Percentiles rank a stretch among this genome's conserved stretches.
phyloP scores from a whole-genome alignment of 495 filamentous ascomycete genomes.

The Oidiodendron maius region DNA sequence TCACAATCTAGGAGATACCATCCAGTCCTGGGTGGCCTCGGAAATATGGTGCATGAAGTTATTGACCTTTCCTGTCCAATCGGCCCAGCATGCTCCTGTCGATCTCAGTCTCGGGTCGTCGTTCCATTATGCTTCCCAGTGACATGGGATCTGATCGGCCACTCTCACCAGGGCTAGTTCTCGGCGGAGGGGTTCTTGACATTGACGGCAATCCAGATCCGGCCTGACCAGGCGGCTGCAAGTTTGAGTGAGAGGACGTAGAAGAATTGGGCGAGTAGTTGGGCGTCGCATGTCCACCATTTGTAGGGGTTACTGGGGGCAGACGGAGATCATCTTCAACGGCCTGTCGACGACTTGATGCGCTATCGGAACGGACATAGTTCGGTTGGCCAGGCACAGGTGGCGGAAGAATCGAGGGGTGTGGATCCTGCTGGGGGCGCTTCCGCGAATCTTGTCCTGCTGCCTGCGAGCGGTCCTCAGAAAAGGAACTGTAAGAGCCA shows the following conservation, averaged over 20 bases:
- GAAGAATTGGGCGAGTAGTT: slow-evolving; percentile 25
- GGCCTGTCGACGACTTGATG: slow-evolving; percentile 11
- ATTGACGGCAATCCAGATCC: slow-evolving; percentile 13
- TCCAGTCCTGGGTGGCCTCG: too few relatives aligned
- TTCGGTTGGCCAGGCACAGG: slow-evolving; percentile 30
- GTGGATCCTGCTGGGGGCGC: slow-evolving; percentile 28
- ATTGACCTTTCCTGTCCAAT: slow-evolving; percentile 20
- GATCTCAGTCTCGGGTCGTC: slow-evolving; percentile 22
- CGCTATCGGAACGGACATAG: slow-evolving; percentile 20
- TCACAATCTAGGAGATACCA: not conserved
- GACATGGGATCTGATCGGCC: slow-evolving; percentile 22
- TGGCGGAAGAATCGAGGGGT: slow-evolving; percentile 33
- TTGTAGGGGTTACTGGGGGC: slow-evolving; percentile 23
- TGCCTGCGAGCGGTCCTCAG: slow-evolving; percentile 26
- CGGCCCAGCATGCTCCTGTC: slow-evolving; percentile 25
- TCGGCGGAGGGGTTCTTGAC: slow-evolving; percentile 21
- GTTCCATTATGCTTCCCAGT: slow-evolving; percentile 26
- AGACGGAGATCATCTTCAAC: slow-evolving; percentile 24
- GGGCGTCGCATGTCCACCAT: slow-evolving; percentile 9
- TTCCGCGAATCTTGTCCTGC: slow-evolving; percentile 25
- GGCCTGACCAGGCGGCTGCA: slow-evolving; percentile 15
- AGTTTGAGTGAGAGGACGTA: slow-evolving; percentile 21
- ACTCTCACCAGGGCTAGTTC: slow-evolving; percentile 18
- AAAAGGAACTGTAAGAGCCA: slow-evolving; percentile 25
- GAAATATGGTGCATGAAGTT: not conserved